phyloP scores from a whole-genome alignment of 1,139 yeast species.

The Suhomyces bribrorum region DNA sequence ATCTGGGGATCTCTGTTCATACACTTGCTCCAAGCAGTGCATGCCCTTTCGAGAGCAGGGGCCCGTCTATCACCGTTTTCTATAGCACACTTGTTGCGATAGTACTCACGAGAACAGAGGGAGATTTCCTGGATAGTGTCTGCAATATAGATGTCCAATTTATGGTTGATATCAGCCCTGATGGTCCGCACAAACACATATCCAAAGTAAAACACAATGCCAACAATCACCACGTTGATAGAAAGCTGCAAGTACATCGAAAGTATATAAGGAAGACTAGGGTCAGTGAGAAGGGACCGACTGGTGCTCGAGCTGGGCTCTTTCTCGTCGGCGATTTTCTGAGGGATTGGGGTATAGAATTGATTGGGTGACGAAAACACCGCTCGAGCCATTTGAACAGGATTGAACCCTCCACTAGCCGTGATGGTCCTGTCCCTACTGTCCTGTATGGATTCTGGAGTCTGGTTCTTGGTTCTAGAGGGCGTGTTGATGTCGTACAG shows the following conservation, averaged over 20 bases:
- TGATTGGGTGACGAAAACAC: constrained; percentile 44
- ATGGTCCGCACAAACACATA: constrained; percentile 60
- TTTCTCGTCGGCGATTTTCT: constrained; percentile 4
- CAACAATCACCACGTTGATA: constrained; percentile 61
- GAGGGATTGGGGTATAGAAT: constrained; percentile 2
- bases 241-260: constrained; percentile 72
- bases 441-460: neutral
- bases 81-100: constrained; percentile 63
- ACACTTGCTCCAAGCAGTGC: constrained; percentile 78
- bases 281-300: constrained; percentile 31
- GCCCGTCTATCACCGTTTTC: constrained; percentile 43
- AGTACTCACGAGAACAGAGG: constrained; percentile 68
- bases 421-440: neutral
- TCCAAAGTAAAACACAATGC: constrained; percentile 55
- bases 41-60: constrained; percentile 75
- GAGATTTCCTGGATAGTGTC: constrained; percentile 68
- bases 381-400: constrained; percentile 45
- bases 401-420: constrained; percentile 23
- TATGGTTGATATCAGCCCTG: constrained; percentile 67
- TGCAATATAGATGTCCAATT: constrained; percentile 62
- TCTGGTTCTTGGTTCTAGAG: neutral
- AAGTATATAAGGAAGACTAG: constrained; percentile 63
- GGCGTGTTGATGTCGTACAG: constrained; percentile 5
- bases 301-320: neutral
- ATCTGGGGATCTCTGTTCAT: constrained; percentile 83